A percentile compares a stretch with the other conserved stretches of the same genome.
Evolutionary conservation across 371 early-diverging fungal species (phyloP).

Genomic region (Chytridium lagenaria): DNA sequence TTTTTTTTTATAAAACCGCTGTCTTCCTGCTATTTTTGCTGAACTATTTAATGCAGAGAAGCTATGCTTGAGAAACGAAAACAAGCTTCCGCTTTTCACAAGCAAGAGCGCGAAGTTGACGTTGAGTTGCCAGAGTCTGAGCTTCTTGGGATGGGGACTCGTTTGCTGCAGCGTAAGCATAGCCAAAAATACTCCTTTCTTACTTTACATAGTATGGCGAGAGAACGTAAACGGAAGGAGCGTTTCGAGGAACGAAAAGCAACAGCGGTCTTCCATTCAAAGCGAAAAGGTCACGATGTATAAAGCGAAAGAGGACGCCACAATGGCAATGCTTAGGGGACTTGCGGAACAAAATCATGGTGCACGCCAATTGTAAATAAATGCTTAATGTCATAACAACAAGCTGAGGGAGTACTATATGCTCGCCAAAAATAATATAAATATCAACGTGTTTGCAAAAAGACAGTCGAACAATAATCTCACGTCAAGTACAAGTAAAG

Average conservation of each 20-base stretch:
- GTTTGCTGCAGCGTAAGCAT: constrained; percentile 42
- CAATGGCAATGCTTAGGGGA: constrained; percentile 71
- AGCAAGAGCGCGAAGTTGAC: constrained; percentile 75
- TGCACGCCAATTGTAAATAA: too few species aligned
- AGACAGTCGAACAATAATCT: background rate
- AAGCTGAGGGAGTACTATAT: too few species aligned
- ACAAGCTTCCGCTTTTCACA: constrained; percentile 67
- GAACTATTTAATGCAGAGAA: too few species aligned
- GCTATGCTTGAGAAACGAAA: constrained; percentile 70
- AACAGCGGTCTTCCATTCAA: constrained; percentile 28
- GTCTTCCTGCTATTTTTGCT: too few species aligned
- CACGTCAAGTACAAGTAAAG: background rate
- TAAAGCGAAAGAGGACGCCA: constrained; percentile 68
- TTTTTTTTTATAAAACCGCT: background rate
- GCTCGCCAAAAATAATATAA: too few species aligned
- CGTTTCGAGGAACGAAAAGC: constrained; percentile 53
- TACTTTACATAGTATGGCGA: constrained; percentile 43
- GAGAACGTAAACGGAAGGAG: constrained; percentile 54
- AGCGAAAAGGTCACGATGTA: constrained; percentile 44
- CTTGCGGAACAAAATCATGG: constrained; percentile 61
- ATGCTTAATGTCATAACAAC: too few species aligned
- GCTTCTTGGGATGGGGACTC: constrained; percentile 66
- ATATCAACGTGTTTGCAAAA: too few species aligned
- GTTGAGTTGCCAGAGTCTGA: constrained; percentile 76
- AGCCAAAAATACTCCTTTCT: constrained; percentile 40